These are phyloP conservation scores for Diplogelasinospora grovesii DNA, from an alignment of 495 filamentous ascomycete species.

Conservation along the genomic window DNA sequence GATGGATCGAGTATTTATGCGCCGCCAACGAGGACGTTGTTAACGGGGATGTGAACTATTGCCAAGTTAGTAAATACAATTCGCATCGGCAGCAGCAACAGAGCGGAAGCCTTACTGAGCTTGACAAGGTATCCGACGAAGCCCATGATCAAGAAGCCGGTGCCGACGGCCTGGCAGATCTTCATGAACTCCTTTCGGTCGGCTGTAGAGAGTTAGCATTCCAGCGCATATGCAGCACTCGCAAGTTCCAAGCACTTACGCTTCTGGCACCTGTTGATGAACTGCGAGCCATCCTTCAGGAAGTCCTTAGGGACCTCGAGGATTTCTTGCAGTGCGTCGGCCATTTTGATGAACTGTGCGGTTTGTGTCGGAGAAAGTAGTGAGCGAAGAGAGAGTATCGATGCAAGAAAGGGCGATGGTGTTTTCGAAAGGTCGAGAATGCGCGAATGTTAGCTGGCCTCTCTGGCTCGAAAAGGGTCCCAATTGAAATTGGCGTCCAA, in stretches of 20 bases:
- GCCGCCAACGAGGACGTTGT: constrained; percentile 42
- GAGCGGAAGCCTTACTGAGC: constrained; percentile 54
- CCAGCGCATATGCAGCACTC: neutral
- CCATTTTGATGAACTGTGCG: constrained; percentile 41
- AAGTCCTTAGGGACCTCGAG: constrained; percentile 80
- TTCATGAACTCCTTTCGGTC: constrained; percentile 87
- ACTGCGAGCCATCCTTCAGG: constrained; percentile 70
- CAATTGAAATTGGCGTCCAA: no score
- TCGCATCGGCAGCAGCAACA: neutral
- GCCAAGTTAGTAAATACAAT: neutral
- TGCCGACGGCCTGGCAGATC: constrained; percentile 60
- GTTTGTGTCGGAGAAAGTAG: no score
- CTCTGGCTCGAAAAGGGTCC: no score
- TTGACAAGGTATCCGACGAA: constrained; percentile 87
- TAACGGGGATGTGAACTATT: constrained; percentile 33
- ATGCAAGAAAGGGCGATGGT: no score
- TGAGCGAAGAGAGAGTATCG: no score
- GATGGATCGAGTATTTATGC: no score
- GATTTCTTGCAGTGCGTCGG: constrained; percentile 72
- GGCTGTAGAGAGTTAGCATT: constrained; percentile 35
- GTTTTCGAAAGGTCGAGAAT: no score
- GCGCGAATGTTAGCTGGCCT: no score
- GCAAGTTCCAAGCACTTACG: constrained; percentile 42
- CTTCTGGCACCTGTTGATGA: constrained; percentile 80
- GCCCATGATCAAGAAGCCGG: constrained; percentile 28